Conservation (phyloP, 441 rosid species). For the Pelargonium citronellum region DNA sequence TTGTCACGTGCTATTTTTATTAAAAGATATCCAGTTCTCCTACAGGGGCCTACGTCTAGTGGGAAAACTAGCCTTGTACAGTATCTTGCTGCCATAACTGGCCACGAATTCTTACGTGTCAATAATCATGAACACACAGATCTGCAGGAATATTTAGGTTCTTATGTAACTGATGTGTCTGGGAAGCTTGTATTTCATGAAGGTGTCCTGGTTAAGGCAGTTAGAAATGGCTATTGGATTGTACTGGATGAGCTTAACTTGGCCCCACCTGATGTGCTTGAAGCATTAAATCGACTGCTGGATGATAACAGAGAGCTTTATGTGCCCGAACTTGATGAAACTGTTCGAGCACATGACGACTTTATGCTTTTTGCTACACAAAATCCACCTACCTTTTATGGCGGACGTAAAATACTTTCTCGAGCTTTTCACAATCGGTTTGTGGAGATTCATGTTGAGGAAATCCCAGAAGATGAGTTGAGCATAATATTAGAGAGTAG, state of each 20-base stretch:
- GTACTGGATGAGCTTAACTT: constrained; percentile 93
- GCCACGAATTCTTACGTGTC: constrained; percentile 81
- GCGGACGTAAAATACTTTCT: constrained; percentile 96
- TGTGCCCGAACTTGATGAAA: constrained; percentile 79
- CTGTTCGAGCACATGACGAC: constrained; percentile 76
- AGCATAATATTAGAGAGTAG: constrained; percentile 59
- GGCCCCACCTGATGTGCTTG: constrained; percentile 96
- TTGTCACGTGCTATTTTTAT: constrained; percentile 80
- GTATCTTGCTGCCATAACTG: constrained; percentile 85
- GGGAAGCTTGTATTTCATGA: constrained; percentile 94
- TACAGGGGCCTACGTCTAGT: constrained; percentile 98
- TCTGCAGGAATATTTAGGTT: constrained; percentile 88
- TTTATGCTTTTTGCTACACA: constrained; percentile 99
- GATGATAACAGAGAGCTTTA: constrained; percentile 97
- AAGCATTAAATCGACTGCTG: constrained; percentile 86
- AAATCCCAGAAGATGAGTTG: constrained; percentile 83
- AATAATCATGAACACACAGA: constrained; percentile 97
- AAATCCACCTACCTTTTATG: constrained; percentile 88
- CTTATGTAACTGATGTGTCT: constrained; percentile 67
- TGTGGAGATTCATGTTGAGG: constrained; percentile 97
- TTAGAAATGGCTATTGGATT: constrained; percentile 85
- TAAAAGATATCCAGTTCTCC: constrained; percentile 80
- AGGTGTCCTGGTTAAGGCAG: constrained; percentile 94
- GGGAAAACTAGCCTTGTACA: constrained; percentile 98
- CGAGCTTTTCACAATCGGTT: constrained; percentile 97